Conservation (phyloP, 495 filamentous ascomycete species). For the Xylaria longipes region DNA sequence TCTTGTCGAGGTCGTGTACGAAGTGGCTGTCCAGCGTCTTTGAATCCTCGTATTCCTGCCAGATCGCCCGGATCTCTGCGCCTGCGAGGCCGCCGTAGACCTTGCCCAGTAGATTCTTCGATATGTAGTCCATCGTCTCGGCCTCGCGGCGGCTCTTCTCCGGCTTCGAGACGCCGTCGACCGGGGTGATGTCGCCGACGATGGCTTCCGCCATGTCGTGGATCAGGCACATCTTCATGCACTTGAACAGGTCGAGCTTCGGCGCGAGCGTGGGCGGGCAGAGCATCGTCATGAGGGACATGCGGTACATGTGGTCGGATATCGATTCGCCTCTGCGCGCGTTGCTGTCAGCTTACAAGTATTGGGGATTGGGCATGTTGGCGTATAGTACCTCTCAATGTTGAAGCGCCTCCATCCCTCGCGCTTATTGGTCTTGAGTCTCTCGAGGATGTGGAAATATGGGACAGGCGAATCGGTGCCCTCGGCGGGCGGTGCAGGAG, state of each 20-base stretch:
- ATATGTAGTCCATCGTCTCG: conserved; percentile 89
- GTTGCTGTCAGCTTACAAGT: conserved; percentile 7
- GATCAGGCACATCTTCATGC: conserved; percentile 90
- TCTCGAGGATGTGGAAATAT: conserved; percentile 92
- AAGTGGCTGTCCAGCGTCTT: conserved; percentile 82
- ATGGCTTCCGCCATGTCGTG: conserved; percentile 98
- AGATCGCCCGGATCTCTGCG: conserved; percentile 73
- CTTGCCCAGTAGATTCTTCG: conserved; percentile 70
- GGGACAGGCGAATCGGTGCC: conserved; percentile 76
- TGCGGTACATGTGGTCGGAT: conserved; percentile 98
- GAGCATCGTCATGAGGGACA: conserved; percentile 95
- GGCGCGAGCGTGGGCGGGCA: conserved; percentile 77
- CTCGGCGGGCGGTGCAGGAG: conserved; percentile 56
- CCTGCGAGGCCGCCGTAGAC: conserved; percentile 73
- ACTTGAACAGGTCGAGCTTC: conserved; percentile 76
- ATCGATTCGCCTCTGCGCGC: conserved; percentile 73
- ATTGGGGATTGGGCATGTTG: neutral
- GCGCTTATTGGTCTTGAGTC: conserved; percentile 91
- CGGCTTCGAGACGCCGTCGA: conserved; percentile 69
- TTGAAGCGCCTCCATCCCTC: conserved; percentile 94
- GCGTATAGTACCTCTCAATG: conserved; percentile 62
- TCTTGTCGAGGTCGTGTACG: conserved; percentile 96
- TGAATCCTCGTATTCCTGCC: conserved; percentile 92
- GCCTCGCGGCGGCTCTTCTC: conserved; percentile 90
- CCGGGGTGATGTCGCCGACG: conserved; percentile 95